phyloP scores from a whole-genome alignment of 352 stramenopile genomes.

The Phytopythium aichiense region DNA sequence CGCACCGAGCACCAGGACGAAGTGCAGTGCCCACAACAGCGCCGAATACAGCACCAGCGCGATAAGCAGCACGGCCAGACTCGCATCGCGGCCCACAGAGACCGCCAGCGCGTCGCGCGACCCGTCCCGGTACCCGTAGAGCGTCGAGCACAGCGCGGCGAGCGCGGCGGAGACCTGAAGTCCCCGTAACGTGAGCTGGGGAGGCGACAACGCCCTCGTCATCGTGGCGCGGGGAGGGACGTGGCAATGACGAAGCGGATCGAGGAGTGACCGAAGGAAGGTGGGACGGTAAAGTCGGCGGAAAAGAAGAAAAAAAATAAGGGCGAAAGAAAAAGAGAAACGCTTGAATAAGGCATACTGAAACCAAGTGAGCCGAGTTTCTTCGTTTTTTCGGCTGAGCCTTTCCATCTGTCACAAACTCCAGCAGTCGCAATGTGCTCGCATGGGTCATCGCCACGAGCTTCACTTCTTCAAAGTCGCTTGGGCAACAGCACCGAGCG shows the following conservation, averaged over 20 bases:
- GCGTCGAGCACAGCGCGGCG: slow-evolving; percentile 20
- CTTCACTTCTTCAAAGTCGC: no score
- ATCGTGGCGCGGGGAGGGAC: neutral
- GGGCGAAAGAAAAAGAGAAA: no score
- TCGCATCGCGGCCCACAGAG: slow-evolving; percentile 16
- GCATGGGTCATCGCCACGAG: no score
- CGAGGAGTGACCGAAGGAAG: neutral
- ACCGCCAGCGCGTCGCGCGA: neutral
- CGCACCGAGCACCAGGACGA: slow-evolving; percentile 72
- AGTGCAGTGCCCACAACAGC: slow-evolving; percentile 59
- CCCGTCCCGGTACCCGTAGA: slow-evolving; percentile 14
- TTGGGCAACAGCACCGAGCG: no score
- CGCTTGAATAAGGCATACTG: no score
- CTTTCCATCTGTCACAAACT: no score
- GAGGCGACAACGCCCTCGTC: neutral
- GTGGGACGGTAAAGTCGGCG: no score
- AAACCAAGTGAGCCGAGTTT: no score
- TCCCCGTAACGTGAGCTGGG: slow-evolving; percentile 8
- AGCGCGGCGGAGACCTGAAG: slow-evolving; percentile 17
- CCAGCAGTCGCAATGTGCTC: no score
- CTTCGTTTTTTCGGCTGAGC: no score
- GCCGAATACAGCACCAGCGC: slow-evolving; percentile 57
- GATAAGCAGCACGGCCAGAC: slow-evolving; percentile 20
- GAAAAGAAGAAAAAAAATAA: no score
- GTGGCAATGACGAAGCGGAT: neutral